Evolutionary conservation across 2,329 filamentous ascomycete species (phyloP), one percentile per base, ranked within the genome.

Genomic region (Fusarium clavum): DNA sequence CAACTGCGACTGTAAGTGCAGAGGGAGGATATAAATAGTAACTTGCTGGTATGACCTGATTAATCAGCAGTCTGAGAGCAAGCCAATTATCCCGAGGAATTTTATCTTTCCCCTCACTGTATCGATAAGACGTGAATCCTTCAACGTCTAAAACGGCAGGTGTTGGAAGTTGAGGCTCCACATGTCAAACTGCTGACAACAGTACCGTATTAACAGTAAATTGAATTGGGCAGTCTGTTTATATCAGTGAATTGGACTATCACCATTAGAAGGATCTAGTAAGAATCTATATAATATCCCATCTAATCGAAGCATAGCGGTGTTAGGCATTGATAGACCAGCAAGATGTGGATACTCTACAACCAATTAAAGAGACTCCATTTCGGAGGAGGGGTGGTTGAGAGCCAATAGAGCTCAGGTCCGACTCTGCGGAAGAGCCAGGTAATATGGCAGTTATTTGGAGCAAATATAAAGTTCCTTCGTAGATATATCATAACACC

Each of bases 91-190:
- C 10, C 0, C 1, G 1, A 1, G 5, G 7, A 0, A 25, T 34
- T 1, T 0, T 49, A 41, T 66, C 43, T 61, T 52, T 49, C 30
- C 47, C 55, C 63, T 49, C 43, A 13, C 6, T 0, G 3, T 22
- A 65, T 53, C 48, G 52, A 27, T n/a, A 40, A 61, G 24, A 16
- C n/a, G 29, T 14, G 18, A 22, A 57, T 45, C 48, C 29, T 38
- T 41, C 13, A 11, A n/a, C 2, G 30, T 32, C n/a, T 13, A 41
- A 64, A 41, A n/a, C 5, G 61, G 61, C 29, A 64, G 61, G 59
- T 64, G 11, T 8, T 30, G 3, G 5, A 7, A 3, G 6, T 9
- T 44, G 9, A 7, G 12, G 13, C 10, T 22, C 32, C 49, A 41
- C 49, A 38, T 12, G 18, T 12, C 11, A 38, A 18, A 12, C 34